A percentile compares a stretch with the other conserved stretches of the same genome.
Conservation (phyloP, 1,139 yeast species). For the Taiozyma sp. region DNA sequence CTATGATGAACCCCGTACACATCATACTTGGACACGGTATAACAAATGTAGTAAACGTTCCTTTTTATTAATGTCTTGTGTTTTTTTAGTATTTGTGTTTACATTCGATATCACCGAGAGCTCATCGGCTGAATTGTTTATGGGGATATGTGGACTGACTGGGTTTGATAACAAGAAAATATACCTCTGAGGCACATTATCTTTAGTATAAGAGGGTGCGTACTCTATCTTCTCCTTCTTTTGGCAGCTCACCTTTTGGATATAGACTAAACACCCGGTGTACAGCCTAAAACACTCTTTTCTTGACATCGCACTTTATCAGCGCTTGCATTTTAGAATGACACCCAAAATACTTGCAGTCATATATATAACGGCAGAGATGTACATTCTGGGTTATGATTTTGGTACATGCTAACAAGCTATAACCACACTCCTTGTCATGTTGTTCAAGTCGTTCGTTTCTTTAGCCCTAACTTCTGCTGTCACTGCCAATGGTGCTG, state of each 20-base stretch:
- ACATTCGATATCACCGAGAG: not conserved
- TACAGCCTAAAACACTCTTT: not conserved
- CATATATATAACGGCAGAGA: not conserved
- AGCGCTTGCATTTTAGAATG: not conserved
- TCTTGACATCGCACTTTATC: not conserved
- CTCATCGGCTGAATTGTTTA: not conserved
- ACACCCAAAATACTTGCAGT: not conserved
- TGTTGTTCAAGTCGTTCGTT: slow-evolving; percentile 11
- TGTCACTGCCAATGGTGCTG: slow-evolving; percentile 6
- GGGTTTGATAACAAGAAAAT: too few relatives aligned
- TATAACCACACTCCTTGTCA: slow-evolving; percentile 13
- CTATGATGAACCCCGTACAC: not conserved
- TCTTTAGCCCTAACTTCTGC: slow-evolving; percentile 18
- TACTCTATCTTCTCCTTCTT: not conserved
- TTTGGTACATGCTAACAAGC: too few relatives aligned
- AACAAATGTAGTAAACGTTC: not conserved
- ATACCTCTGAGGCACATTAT: too few relatives aligned
- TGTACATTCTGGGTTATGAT: too few relatives aligned
- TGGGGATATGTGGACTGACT: too few relatives aligned
- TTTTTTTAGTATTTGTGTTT: not conserved
- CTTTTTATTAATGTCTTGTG: not conserved
- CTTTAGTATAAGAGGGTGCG: too few relatives aligned
- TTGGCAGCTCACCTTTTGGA: not conserved
- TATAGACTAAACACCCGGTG: not conserved
- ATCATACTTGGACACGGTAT: not conserved